These are phyloP conservation scores for Malassezia vespertilionis DNA, from an alignment of 1,284 basidiomycete species.

Conservation along the genomic window DNA sequence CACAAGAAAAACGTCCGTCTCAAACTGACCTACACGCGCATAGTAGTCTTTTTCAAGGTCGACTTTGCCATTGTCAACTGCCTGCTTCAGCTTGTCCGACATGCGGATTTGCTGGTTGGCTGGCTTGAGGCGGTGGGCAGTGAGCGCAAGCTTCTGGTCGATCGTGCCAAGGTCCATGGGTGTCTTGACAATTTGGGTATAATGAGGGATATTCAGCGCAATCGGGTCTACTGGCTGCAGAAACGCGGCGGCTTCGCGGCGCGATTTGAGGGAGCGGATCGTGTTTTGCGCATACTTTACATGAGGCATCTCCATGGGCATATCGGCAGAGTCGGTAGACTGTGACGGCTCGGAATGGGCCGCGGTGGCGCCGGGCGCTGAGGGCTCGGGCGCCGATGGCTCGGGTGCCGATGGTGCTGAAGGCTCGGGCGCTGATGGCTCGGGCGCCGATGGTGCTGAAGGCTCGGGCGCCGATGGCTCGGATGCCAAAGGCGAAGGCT, in stretches of 20 bases:
- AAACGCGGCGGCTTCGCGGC: constrained; percentile 74
- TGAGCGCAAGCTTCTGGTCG: constrained; percentile 60
- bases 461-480: too few relatives aligned
- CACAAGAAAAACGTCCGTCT: constrained; percentile 51
- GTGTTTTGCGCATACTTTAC: constrained; percentile 70
- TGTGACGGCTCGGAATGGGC: too few relatives aligned
- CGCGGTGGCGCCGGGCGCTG: too few relatives aligned
- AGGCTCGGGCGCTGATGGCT: too few relatives aligned
- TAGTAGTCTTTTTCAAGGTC: constrained; percentile 33
- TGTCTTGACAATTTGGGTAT: constrained; percentile 69
- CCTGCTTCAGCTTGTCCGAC: constrained; percentile 37
- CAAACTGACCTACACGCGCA: constrained; percentile 26
- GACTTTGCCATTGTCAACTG: constrained; percentile 21
- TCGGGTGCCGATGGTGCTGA: too few relatives aligned
- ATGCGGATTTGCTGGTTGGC: constrained; percentile 20
- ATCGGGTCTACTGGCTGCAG: constrained; percentile 80
- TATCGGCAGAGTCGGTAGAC: too few relatives aligned
- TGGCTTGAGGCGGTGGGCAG: constrained; percentile 29
- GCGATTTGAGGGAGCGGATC: constrained; percentile 71
- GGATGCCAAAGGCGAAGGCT: too few relatives aligned
- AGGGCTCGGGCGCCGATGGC: too few relatives aligned
- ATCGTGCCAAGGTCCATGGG: constrained; percentile 96
- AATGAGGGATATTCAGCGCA: constrained; percentile 80
- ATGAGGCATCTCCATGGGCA: constrained; percentile 52
- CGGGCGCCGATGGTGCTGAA: too few relatives aligned